Evolutionary conservation across 441 rosid genomes (phyloP).

Genomic region (Brassica balearica): DNA sequence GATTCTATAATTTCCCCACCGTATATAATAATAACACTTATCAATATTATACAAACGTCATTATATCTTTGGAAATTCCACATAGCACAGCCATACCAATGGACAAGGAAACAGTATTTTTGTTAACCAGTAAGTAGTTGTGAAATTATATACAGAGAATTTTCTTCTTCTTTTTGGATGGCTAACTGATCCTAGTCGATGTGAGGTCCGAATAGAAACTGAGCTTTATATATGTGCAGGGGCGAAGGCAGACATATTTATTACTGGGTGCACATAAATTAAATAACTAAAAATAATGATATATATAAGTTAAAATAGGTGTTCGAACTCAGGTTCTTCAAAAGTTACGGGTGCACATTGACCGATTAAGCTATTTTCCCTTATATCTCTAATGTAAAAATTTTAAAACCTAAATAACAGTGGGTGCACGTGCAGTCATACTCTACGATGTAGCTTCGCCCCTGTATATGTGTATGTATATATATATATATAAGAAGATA

Average conservation of each 20-base stretch:
- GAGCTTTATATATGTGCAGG: not conserved
- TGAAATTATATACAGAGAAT: not conserved
- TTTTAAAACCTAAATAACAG: no score
- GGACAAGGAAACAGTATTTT: slow-evolving; percentile 23
- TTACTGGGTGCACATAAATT: no score
- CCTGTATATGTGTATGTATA: not conserved
- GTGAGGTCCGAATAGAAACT: slow-evolving; percentile 26
- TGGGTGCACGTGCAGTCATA: no score
- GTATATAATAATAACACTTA: slow-evolving; percentile 3
- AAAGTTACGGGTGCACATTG: no score
- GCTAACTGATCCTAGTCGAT: slow-evolving; percentile 17
- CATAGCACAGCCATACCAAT: slow-evolving; percentile 9
- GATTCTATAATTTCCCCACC: slow-evolving; percentile 33
- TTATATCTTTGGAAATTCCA: slow-evolving; percentile 16
- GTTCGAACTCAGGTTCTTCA: no score
- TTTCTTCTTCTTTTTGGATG: slow-evolving; percentile 16
- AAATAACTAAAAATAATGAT: no score
- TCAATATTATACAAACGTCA: not conserved
- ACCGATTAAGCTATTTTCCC: no score
- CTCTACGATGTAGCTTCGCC: no score
- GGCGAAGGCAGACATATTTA: no score
- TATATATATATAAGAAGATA: not conserved
- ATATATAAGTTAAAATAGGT: no score
- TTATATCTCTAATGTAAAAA: no score
- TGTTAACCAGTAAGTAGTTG: slow-evolving; percentile 25